Conservation (phyloP, 2,329 filamentous ascomycete species). For the Volutella citrinella region DNA sequence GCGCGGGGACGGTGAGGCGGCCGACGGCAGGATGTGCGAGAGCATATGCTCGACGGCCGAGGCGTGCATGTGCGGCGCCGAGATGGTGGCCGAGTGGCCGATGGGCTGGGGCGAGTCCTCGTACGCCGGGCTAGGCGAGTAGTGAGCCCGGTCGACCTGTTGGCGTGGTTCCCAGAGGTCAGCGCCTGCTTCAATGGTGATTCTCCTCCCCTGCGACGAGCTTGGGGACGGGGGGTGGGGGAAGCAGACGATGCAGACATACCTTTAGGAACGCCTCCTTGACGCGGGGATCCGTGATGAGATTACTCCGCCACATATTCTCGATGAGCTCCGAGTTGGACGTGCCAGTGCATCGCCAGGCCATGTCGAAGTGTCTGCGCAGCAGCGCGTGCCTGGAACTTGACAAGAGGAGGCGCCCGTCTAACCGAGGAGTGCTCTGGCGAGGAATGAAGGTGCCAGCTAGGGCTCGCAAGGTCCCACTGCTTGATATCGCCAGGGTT, state of each 20-base stretch:
- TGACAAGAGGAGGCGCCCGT: background rate
- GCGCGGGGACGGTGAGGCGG: conserved; percentile 38
- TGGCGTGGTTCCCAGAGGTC: too few relatives aligned
- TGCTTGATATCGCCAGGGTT: too few relatives aligned
- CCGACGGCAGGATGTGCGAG: conserved; percentile 38
- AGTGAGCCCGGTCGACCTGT: conserved; percentile 85
- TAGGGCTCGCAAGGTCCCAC: too few relatives aligned
- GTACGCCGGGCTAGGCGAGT: conserved; percentile 70
- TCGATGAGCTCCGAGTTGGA: conserved; percentile 73
- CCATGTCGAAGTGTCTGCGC: conserved; percentile 57
- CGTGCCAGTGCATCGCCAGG: conserved; percentile 79
- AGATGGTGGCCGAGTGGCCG: conserved; percentile 55
- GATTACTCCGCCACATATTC: conserved; percentile 68
- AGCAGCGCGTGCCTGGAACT: conserved; percentile 2
- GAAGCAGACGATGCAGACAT: too few relatives aligned
- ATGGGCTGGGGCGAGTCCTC: conserved; percentile 54
- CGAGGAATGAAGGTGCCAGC: background rate
- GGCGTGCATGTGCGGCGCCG: conserved; percentile 61
- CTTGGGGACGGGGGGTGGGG: too few relatives aligned
- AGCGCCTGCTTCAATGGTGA: too few relatives aligned
- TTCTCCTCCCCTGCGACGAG: too few relatives aligned
- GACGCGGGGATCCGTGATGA: conserved; percentile 71
- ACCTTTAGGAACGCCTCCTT: conserved; percentile 78
- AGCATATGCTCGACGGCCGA: conserved; percentile 50
- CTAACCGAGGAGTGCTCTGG: too few relatives aligned